These are phyloP conservation scores for Torulaspora quercuum DNA, from an alignment of 805 yeast species.

Conservation along the genomic window DNA sequence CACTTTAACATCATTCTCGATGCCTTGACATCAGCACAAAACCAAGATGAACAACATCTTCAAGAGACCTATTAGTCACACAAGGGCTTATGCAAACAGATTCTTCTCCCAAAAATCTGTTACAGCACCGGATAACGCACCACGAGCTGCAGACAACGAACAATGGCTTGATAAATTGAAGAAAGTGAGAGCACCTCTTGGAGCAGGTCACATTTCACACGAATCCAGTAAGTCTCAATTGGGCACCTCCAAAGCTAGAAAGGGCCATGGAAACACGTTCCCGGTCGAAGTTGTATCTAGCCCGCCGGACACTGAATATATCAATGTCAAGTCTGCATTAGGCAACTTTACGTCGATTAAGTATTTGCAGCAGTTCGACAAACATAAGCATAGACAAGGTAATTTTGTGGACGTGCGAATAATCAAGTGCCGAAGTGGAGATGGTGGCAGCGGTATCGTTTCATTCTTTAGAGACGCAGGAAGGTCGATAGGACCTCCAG, in stretches of 20 bases:
- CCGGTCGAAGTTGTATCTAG: conserved; percentile 18
- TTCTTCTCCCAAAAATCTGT: conserved; percentile 8
- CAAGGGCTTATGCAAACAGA: neutral
- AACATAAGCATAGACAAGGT: conserved; percentile 43
- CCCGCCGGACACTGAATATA: conserved; percentile 25
- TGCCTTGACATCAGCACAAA: too few relatives aligned
- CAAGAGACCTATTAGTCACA: neutral
- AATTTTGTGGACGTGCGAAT: conserved; percentile 61
- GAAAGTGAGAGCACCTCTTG: conserved; percentile 5
- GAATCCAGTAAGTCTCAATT: neutral
- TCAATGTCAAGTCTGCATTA: conserved; percentile 25
- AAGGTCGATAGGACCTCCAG: conserved; percentile 86
- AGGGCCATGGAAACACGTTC: conserved; percentile 8
- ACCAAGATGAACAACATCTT: conserved; percentile 1
- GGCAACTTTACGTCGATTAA: conserved; percentile 29
- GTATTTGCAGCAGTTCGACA: conserved; percentile 36
- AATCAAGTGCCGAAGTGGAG: conserved; percentile 66
- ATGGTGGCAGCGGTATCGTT: conserved; percentile 84
- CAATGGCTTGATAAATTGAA: conserved; percentile 38
- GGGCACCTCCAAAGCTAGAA: too few relatives aligned
- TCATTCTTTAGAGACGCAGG: conserved; percentile 87
- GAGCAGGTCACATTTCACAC: neutral
- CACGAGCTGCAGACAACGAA: conserved; percentile 43
- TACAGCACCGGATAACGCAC: conserved; percentile 39
- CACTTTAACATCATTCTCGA: too few relatives aligned